phyloP scores from a whole-genome alignment of 2,329 filamentous ascomycete species.

The Verticillium alfalfae region DNA sequence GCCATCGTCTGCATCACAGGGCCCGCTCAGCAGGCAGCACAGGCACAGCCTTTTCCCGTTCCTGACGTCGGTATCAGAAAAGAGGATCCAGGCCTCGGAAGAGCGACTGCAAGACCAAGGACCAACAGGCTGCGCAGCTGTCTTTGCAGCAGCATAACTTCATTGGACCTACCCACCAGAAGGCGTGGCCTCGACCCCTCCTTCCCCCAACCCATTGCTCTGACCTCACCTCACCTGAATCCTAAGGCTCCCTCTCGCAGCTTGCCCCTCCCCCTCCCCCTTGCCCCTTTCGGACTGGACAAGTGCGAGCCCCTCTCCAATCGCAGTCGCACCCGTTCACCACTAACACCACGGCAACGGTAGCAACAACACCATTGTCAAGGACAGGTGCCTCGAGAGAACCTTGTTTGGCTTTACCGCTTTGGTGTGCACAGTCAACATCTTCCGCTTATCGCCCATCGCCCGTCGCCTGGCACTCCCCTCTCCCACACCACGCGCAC shows the following conservation, averaged over 20 bases:
- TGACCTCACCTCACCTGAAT: background rate
- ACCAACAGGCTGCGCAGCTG: background rate
- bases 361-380: background rate
- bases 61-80: background rate
- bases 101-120: background rate
- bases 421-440: background rate
- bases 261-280: background rate
- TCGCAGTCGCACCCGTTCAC: background rate
- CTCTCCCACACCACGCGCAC: background rate
- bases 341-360: background rate
- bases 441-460: background rate
- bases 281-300: background rate
- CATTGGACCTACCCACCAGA: background rate
- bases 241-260: background rate
- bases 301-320: background rate
- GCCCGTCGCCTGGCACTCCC: background rate
- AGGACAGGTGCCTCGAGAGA: background rate
- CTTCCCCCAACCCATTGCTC: background rate
- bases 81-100: background rate
- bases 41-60: background rate
- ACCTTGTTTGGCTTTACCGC: background rate
- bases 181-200: background rate
- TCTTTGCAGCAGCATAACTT: background rate
- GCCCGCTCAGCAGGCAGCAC: background rate
- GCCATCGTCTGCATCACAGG: background rate